These are phyloP conservation scores for Cercospora zeina DNA, from an alignment of 2,329 filamentous ascomycete species.

Conservation along the genomic window DNA sequence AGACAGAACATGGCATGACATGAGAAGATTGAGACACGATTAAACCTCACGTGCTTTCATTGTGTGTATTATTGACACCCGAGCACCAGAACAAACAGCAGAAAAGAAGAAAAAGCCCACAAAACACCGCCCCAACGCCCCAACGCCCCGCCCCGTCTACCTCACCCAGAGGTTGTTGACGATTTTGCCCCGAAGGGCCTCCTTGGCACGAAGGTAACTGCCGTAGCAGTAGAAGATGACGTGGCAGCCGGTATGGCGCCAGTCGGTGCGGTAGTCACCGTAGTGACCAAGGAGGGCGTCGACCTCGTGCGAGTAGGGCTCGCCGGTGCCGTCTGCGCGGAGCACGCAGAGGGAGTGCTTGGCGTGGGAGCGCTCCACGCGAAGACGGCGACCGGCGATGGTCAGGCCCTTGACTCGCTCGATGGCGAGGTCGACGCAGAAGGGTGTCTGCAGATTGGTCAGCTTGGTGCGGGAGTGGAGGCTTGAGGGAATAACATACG, in stretches of 20 bases:
- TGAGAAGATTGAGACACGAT: background rate
- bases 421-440: background rate
- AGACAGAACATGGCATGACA: background rate
- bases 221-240: constrained; percentile 1
- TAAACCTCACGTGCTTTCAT: background rate
- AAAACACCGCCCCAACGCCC: background rate
- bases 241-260: background rate
- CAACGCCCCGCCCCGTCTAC: background rate
- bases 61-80: background rate
- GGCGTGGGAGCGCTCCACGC: constrained; percentile 3
- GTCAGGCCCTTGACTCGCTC: background rate
- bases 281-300: background rate
- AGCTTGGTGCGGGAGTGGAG: background rate
- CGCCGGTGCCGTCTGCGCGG: background rate
- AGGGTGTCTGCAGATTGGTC: background rate
- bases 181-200: background rate
- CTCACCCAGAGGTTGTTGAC: background rate
- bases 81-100: background rate
- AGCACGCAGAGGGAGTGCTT: constrained; percentile 2
- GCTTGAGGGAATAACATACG: background rate
- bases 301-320: background rate
- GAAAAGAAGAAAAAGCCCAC: background rate
- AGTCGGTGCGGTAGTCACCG: background rate
- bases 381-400: background rate
- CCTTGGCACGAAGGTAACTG: background rate